Percentiles rank a stretch among this genome's conserved stretches.
Conservation (phyloP, 768 basidiomycete genomes). For the Leccinum arenicola region DNA sequence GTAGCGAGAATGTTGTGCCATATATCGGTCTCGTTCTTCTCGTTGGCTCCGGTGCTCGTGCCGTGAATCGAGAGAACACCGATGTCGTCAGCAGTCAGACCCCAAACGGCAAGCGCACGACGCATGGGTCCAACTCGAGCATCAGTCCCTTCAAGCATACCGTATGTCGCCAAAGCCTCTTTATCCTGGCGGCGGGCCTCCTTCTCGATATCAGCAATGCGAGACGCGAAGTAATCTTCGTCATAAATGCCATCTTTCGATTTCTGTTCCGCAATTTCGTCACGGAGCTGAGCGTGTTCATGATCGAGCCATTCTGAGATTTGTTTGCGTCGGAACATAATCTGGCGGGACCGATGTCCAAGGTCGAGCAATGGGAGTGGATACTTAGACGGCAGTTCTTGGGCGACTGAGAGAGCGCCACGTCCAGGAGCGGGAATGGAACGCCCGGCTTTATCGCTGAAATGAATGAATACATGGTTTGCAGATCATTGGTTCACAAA, state of each 20-base stretch:
- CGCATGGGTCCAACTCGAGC: conserved; percentile 87
- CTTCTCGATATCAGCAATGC: conserved; percentile 81
- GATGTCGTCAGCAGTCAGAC: conserved; percentile 88
- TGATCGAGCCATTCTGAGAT: conserved; percentile 93
- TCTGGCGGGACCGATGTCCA: conserved; percentile 89
- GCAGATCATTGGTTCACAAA: conserved; percentile 10
- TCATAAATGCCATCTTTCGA: conserved; percentile 48
- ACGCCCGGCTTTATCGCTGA: conserved; percentile 95
- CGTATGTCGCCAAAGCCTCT: conserved; percentile 89
- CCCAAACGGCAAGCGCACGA: conserved; percentile 96
- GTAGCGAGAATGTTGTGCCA: conserved; percentile 95
- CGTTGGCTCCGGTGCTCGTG: conserved; percentile 86
- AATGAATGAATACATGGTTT: conserved; percentile 5
- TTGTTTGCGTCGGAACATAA: conserved; percentile 92
- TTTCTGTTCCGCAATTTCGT: conserved; percentile 68
- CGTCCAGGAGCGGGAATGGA: conserved; percentile 96
- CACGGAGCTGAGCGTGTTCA: conserved; percentile 81
- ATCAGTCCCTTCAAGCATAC: conserved; percentile 90
- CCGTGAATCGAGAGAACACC: conserved; percentile 89
- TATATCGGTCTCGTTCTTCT: conserved; percentile 96
- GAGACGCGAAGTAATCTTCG: conserved; percentile 69
- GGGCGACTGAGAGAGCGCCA: conserved; percentile 85
- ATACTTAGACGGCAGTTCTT: conserved; percentile 77
- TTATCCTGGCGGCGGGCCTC: conserved; percentile 92
- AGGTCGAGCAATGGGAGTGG: conserved; percentile 80